Evolutionary conservation across 768 basidiomycete species (phyloP), one percentile per base, ranked within the genome.

Genomic region (Russula emetica): DNA sequence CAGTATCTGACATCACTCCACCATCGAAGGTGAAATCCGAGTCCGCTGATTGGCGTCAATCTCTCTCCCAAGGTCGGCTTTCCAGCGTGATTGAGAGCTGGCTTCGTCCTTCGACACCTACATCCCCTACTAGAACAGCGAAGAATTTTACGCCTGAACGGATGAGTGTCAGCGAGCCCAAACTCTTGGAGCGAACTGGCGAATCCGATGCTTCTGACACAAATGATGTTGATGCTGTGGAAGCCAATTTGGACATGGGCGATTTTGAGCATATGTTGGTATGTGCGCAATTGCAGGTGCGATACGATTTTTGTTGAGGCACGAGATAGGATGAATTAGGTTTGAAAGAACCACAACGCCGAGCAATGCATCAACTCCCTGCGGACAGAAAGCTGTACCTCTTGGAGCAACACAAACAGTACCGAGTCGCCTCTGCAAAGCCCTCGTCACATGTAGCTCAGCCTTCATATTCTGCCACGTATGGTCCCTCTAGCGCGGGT

Each of bases 181-280:
- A 77, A 34, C 78, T 85, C 6, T 73, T 87, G 16, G 79, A 84
- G 49, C 80, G 64, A 30, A n/a, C 64, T 11, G 69, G 66, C 42
- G 66, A 59, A n/a, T 52, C 66, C n/a, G 66, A 69, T n/a, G 71
- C 70, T 34, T 52, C 63, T 28, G 68, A 58, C 51, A 72, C 70
- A 26, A 75, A 73, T 20, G 76, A 75, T 20, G 62, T 67, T 49
- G 67, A 71, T 24, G 61, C 65, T 1, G 61, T 30, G 10, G 76
- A 77, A 22, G 71, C 68, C 36, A 75, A 75, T 28, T 73, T 80
- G 34, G 81, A 83, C 63, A 61, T 67, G 22, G 72, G 70, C 16
- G 81, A 80, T 34, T 90, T 92, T 63, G 87, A 91, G 60, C 76
- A 79, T 47, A 83, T 91, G 78, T 80, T 94, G 71, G 90, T 90